Percentiles rank a stretch among this genome's conserved stretches.
phyloP scores from a whole-genome alignment of 441 rosid genomes.

The Populus hybrid region DNA sequence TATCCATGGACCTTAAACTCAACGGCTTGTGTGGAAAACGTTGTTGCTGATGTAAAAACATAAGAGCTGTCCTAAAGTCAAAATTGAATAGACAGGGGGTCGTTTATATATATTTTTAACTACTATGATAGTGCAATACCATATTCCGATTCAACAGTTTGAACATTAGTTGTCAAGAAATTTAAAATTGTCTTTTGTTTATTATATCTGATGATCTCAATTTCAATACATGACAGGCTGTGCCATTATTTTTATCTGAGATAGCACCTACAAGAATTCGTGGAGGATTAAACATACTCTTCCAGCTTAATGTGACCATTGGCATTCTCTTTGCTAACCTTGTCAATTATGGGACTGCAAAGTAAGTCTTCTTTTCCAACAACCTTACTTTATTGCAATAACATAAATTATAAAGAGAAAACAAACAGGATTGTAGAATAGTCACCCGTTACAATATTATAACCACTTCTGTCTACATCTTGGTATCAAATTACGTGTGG shows the following conservation, averaged over 20 bases:
- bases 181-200: background rate
- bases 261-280: conserved; percentile 92
- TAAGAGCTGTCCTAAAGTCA: background rate
- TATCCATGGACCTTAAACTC: conserved; percentile 19
- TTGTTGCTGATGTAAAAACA: conserved; percentile 1
- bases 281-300: conserved; percentile 80
- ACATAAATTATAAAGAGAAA: background rate
- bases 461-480: background rate
- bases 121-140: background rate
- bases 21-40: background rate
- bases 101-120: background rate
- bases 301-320: conserved; percentile 88
- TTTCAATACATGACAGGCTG: conserved; percentile 49
- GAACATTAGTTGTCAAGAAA: background rate
- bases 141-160: background rate
- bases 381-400: background rate
- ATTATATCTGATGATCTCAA: background rate
- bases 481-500: background rate
- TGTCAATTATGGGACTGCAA: conserved; percentile 82
- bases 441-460: background rate
- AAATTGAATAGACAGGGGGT: background rate
- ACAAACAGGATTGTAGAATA: background rate
- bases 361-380: conserved; percentile 40
- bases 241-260: conserved; percentile 87
- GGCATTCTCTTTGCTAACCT: conserved; percentile 90